These are phyloP conservation scores for Papiliotrema fonsecae DNA, from an alignment of 1,284 basidiomycete species.

Conservation along the genomic window DNA sequence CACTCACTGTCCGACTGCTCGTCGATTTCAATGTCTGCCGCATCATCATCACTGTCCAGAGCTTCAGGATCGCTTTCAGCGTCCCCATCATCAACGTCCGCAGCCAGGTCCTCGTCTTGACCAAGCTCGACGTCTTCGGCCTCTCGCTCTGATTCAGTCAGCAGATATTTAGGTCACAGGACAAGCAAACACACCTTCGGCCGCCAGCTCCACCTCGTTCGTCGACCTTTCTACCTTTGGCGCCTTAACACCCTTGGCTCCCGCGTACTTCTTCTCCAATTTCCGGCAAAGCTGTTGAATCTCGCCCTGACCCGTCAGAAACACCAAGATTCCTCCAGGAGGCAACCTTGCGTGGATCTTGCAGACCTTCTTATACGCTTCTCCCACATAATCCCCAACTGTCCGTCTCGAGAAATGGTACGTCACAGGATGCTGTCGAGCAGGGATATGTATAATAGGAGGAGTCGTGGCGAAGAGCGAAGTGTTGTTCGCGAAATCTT, in stretches of 20 bases:
- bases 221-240: slow-evolving; percentile 2
- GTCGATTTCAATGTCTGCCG: slow-evolving; percentile 36
- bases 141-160: slow-evolving; percentile 35
- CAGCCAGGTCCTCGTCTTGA: slow-evolving; percentile 48
- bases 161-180: slow-evolving; percentile 59
- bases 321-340: slow-evolving; percentile 66
- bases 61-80: slow-evolving; percentile 48
- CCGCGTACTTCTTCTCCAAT: slow-evolving; percentile 66
- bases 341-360: slow-evolving; percentile 72
- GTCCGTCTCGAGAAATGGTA: slow-evolving; percentile 90
- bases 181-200: slow-evolving; percentile 39
- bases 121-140: slow-evolving; percentile 49
- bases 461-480: slow-evolving; percentile 77
- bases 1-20: slow-evolving; percentile 48
- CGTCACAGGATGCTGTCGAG: slow-evolving; percentile 92
- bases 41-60: slow-evolving; percentile 49
- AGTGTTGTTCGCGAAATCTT: slow-evolving; percentile 85
- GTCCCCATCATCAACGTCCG: slow-evolving; percentile 50
- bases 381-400: slow-evolving; percentile 77
- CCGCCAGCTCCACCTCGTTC: slow-evolving; percentile 10
- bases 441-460: slow-evolving; percentile 82
- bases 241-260: background rate
- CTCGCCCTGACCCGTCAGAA: slow-evolving; percentile 73
- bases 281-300: slow-evolving; percentile 62
- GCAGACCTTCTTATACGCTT: slow-evolving; percentile 82